Base-by-base conservation (phyloP, 345 rosid genomes). In the Abelmoschus esculentus region DNA sequence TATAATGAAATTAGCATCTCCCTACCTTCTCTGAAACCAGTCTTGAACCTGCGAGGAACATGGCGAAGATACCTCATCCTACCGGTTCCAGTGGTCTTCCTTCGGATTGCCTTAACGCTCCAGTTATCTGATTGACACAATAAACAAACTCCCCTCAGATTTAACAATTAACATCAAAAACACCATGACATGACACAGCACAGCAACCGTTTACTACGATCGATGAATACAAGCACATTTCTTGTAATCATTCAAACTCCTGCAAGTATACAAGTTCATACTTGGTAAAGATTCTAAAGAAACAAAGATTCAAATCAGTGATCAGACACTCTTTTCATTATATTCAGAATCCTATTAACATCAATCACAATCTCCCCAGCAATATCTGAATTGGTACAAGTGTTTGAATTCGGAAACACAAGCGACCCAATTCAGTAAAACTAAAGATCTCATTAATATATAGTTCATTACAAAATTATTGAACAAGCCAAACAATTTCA, bases 81-180 rank as follows among this genome's bases (percentile, higher is more conserved):
- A 65, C 98, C 98, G 15, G 93, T 90, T 71, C 97, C 98, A 0
- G 99, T 95, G 11, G 99, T 96, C 91, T 96, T 96, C 71, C 99
- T 87, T 73, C 98, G 70, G 74, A 96, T 92, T 7, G 98, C 98
- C 86, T 96, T 96, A 80, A 75, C 91, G 74, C 97, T 92, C 98
- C 99, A 96, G 84, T 96, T 96, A 70, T 90, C 99, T 96, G 50
- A 11, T 79, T 46, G 47, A 42, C 54, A 49, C 26, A 72, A 65
- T 11, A 47, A 32, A 29, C 40, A 71, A 11, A 7, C 1, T 11
- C 32, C 17, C 28, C 28, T 17, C 29, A 46, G 9, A 17, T 59
- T 7, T 38, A 62, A 32, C 9, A 29, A 66, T 46, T 11, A 12
- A 8, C 9, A 11, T 8, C 38, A 32, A n/a, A 18, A 34, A 49